These are phyloP conservation scores for Isabelozyma pseudorhagii DNA, from an alignment of 805 yeast genomes.

Conservation along the genomic window DNA sequence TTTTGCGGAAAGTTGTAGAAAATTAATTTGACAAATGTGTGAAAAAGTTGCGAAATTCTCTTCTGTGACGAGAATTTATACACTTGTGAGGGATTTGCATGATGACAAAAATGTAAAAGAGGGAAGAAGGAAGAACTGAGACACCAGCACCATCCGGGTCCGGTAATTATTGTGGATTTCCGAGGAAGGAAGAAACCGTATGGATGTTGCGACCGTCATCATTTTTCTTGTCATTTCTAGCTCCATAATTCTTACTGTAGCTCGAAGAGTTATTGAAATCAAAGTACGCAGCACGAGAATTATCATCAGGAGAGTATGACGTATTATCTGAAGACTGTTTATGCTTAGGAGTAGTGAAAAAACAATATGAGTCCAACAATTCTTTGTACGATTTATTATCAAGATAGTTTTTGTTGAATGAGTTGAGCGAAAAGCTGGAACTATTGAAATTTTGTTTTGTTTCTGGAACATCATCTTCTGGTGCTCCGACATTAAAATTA, in stretches of 20 bases:
- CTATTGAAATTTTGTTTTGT: background rate
- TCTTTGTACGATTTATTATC: slow-evolving; percentile 56
- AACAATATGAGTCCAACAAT: slow-evolving; percentile 58
- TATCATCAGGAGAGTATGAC: background rate
- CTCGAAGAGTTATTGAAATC: background rate
- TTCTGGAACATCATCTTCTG: background rate
- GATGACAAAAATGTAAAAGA: background rate
- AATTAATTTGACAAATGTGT: background rate
- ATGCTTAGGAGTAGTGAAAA: slow-evolving; percentile 34
- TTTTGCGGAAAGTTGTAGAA: background rate
- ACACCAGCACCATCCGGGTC: background rate
- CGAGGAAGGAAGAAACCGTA: background rate
- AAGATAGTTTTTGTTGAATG: slow-evolving; percentile 24
- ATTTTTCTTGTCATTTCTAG: background rate
- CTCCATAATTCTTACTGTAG: background rate
- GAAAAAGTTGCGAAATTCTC: too few species aligned
- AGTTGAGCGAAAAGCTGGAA: background rate
- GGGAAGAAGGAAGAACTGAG: background rate
- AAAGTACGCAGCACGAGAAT: background rate
- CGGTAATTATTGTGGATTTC: background rate
- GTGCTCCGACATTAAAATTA: background rate
- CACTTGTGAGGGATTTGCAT: too few species aligned
- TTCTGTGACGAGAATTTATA: too few species aligned
- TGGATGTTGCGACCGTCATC: background rate
- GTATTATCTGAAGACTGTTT: slow-evolving; percentile 3